Base-by-base conservation (phyloP, 2,329 filamentous ascomycete species). In the Chaetomium globosum region DNA sequence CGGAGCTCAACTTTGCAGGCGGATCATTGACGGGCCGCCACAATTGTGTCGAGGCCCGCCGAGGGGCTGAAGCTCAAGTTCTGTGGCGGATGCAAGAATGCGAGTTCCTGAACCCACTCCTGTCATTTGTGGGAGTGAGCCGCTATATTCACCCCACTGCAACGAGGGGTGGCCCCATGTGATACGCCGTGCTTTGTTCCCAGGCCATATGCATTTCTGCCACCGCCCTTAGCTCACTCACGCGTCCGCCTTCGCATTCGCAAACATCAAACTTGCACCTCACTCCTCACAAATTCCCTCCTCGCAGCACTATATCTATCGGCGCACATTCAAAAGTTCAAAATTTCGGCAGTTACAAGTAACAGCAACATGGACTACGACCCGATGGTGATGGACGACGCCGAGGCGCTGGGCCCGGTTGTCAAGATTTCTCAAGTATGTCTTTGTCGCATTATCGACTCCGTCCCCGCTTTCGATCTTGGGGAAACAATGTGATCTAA, bases 361-460 rank as follows among this genome's bases (percentile, higher is more conserved):
- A 64, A 13, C 68, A 71, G 26, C 33, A 36, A 63, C 28, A 85
- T 87, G 84, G 83, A 87, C 70, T 87, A 86, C 76, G 85, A 87
- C 69, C 79, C 82, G 43, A 84, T 86, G 82, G 81, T 83, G 75
- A 82, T 85, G 79, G 84, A 87, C 70, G 85, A 87, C 72, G 82
- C 80, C 74, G 84, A 87, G 76, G 77, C 82, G 53, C 77, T 84
- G 67, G 83, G 83, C 69, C 83, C 82, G 67, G 80, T 81, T 67
- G 83, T 85, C 76, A 87, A 86, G 75, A 86, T 87, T 71, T 86
- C 84, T 64, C 83, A 84, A 72, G 84, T 87, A 68, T 61, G 68
- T 68, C 67, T 61, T 54, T 65, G 67, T 64, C 64, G 63, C 65
- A 36, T 33, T 54, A 49, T 28, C 48, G 56, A 54, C 33, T 16